Percentiles rank a stretch among this genome's conserved stretches.
Evolutionary conservation across 2,329 filamentous ascomycete species (phyloP).

Genomic region (Drechmeria coniospora): DNA sequence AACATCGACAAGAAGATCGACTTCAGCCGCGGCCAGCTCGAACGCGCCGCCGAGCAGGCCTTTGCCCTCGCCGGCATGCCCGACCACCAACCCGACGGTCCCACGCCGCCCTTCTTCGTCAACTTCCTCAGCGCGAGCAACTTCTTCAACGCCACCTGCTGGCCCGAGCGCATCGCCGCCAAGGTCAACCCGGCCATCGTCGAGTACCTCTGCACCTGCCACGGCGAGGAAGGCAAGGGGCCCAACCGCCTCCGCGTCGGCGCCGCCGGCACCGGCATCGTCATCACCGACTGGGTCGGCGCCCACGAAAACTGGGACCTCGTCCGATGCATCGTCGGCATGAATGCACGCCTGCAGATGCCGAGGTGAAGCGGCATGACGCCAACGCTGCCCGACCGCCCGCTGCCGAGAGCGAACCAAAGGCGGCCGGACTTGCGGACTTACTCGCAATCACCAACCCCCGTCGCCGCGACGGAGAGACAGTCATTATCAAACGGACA

Average conservation of each 20-base stretch:
- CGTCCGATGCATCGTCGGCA: constrained; percentile 70
- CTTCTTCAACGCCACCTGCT: constrained; percentile 84
- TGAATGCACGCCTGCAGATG: constrained; percentile 59
- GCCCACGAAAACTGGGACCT: constrained; percentile 80
- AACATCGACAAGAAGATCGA: constrained; percentile 71
- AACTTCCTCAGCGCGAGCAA: constrained; percentile 88
- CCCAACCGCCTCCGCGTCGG: constrained; percentile 37
- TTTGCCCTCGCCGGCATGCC: constrained; percentile 26
- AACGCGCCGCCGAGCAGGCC: constrained; percentile 44
- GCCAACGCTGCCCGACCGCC: no score
- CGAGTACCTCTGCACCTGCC: constrained; percentile 44
- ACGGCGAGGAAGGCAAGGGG: constrained; percentile 36
- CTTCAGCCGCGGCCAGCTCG: constrained; percentile 59
- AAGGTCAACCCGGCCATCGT: constrained; percentile 68
- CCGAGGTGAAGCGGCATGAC: constrained; percentile 21
- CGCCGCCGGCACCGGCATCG: constrained; percentile 68
- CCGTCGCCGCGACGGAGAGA: no score
- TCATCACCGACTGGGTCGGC: constrained; percentile 91
- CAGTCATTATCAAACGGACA: no score
- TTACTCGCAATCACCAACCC: no score
- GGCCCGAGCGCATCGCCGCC: constrained; percentile 82
- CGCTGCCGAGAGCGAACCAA: no score
- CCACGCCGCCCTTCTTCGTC: constrained; percentile 54
- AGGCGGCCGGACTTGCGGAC: no score
- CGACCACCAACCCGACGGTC: constrained; percentile 13